phyloP scores from a whole-genome alignment of 352 stramenopile genomes.

The Phytophthora parvispora region DNA sequence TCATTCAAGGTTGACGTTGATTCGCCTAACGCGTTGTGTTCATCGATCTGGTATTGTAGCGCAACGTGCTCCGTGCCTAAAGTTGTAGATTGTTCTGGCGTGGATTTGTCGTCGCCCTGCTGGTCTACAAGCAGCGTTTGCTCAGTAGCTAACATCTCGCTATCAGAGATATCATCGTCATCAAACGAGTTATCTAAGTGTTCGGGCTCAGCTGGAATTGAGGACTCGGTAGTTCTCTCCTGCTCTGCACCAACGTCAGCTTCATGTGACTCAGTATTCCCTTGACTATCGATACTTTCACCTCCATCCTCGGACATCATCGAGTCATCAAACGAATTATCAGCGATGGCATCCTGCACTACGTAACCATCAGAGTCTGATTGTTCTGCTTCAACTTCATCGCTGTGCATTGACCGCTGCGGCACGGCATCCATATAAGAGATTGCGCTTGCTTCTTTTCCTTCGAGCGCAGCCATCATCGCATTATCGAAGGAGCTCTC shows the following conservation, averaged over 20 bases:
- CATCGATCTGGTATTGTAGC: neutral
- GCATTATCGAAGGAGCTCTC: constrained; percentile 29
- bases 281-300: neutral
- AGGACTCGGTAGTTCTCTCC: neutral
- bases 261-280: neutral
- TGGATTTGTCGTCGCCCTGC: neutral
- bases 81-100: neutral
- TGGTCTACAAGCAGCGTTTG: neutral
- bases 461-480: constrained; percentile 19
- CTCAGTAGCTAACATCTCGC: constrained; percentile 5
- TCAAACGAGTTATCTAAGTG: constrained; percentile 10
- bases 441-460: constrained; percentile 10
- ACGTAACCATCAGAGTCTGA: constrained; percentile 11
- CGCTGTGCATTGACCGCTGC: neutral
- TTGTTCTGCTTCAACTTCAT: constrained; percentile 13
- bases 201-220: neutral
- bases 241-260: neutral
- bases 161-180: constrained; percentile 3
- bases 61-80: neutral
- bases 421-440: neutral
- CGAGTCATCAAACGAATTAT: constrained; percentile 16
- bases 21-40: neutral
- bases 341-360: constrained; percentile 5
- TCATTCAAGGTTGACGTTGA: neutral
- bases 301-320: constrained; percentile 14